Conservation (phyloP, 2,329 filamentous ascomycete species). For the Xylariaceae sp. region DNA sequence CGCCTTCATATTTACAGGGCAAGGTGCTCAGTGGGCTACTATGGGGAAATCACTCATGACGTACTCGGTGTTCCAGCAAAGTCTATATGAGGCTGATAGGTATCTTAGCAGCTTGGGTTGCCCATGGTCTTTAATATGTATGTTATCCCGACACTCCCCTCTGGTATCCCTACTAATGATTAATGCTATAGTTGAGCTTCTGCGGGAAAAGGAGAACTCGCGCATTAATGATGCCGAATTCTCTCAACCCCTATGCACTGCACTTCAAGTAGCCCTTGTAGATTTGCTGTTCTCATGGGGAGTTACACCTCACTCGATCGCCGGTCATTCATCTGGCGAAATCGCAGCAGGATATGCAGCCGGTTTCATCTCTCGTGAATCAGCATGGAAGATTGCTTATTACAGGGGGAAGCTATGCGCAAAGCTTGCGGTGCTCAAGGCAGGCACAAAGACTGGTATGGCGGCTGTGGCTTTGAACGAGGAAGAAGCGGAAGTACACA, state of each 20-base stretch:
- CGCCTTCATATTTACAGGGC: slow-evolving; percentile 39
- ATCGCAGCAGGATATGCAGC: slow-evolving; percentile 37
- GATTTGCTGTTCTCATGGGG: slow-evolving; percentile 31
- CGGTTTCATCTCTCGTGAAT: slow-evolving; percentile 23
- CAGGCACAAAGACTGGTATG: slow-evolving; percentile 13
- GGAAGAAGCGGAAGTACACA: slow-evolving; percentile 9
- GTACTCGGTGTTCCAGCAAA: slow-evolving; percentile 6
- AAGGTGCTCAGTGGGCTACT: slow-evolving; percentile 42
- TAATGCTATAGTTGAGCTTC: slow-evolving; percentile 12
- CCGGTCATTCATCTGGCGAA: slow-evolving; percentile 39
- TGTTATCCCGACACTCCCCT: too few species aligned
- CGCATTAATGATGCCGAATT: slow-evolving; percentile 11
- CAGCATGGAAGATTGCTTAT: slow-evolving; percentile 34
- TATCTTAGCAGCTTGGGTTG: slow-evolving; percentile 9
- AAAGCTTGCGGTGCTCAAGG: slow-evolving; percentile 7
- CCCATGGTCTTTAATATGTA: slow-evolving; percentile 11
- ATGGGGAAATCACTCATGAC: slow-evolving; percentile 35
- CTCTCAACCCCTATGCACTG: slow-evolving; percentile 23
- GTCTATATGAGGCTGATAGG: slow-evolving; percentile 10
- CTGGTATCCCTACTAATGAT: too few species aligned
- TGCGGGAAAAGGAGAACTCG: slow-evolving; percentile 4
- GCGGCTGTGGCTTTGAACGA: slow-evolving; percentile 12
- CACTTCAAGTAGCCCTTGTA: slow-evolving; percentile 34
- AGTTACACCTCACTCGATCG: slow-evolving; percentile 29
- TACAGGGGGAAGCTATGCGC: slow-evolving; percentile 29